phyloP scores from a whole-genome alignment of 345 rosid species.

The Cardamine resedifolia region DNA sequence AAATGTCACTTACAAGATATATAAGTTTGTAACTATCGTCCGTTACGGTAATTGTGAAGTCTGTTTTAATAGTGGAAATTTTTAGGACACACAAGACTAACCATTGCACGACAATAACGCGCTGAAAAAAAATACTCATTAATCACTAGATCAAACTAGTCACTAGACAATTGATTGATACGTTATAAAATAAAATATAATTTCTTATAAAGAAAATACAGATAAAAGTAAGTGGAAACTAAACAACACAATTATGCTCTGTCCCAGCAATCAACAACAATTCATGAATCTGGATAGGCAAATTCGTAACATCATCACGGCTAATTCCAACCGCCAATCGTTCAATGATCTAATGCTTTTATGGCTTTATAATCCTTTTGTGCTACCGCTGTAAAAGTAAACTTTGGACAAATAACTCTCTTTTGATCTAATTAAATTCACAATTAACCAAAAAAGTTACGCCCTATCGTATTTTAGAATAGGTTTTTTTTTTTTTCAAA shows the following conservation, averaged over 20 bases:
- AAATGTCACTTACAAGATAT: not conserved
- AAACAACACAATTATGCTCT: not conserved
- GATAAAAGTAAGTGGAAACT: not conserved
- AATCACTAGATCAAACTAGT: not conserved
- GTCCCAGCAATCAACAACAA: not conserved
- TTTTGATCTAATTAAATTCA: not conserved
- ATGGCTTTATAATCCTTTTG: not conserved
- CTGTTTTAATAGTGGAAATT: not conserved
- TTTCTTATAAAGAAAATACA: not conserved
- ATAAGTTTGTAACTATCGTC: not conserved
- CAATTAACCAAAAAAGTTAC: not conserved
- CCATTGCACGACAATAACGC: not conserved
- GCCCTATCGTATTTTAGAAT: not conserved
- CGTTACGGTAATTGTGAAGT: not conserved
- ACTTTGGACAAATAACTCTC: not conserved
- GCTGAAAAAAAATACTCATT: not conserved
- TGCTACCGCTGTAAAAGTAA: not conserved
- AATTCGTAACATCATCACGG: not conserved
- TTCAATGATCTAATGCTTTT: not conserved
- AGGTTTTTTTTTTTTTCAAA: too few relatives aligned
- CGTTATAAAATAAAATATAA: not conserved
- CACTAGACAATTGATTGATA: not conserved
- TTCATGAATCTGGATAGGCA: not conserved
- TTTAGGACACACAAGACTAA: not conserved
- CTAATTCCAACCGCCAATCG: not conserved